Percentiles rank a stretch among this genome's conserved stretches.
These are phyloP conservation scores for Zygotorulaspora sp. DNA, from an alignment of 805 yeast species.

Conservation along the genomic window DNA sequence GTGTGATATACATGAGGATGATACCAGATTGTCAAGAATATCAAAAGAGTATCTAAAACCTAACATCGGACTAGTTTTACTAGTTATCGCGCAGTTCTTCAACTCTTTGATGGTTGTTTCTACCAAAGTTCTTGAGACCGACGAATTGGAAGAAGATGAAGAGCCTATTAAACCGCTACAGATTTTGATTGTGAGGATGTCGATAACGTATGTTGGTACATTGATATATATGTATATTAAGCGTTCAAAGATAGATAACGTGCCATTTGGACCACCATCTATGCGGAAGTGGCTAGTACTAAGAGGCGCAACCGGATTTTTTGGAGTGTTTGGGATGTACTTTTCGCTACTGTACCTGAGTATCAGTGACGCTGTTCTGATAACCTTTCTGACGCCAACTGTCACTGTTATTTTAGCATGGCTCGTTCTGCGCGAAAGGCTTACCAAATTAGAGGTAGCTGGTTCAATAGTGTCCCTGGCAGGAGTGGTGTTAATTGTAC, in stretches of 20 bases:
- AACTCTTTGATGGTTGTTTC: constrained; percentile 73
- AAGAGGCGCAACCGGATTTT: constrained; percentile 70
- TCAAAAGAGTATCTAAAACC: constrained; percentile 21
- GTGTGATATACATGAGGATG: constrained; percentile 1
- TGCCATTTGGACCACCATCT: constrained; percentile 65
- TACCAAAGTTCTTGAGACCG: constrained; percentile 69
- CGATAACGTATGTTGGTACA: constrained; percentile 60
- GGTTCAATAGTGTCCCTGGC: constrained; percentile 64
- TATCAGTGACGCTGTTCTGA: constrained; percentile 75
- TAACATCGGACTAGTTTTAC: constrained; percentile 54
- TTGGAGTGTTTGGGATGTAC: constrained; percentile 78
- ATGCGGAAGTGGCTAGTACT: constrained; percentile 49
- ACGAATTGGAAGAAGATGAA: constrained; percentile 38
- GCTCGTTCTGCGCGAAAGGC: constrained; percentile 58
- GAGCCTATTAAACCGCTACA: constrained; percentile 71
- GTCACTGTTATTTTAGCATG: constrained; percentile 73
- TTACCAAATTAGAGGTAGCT: constrained; percentile 59
- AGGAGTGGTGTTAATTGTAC: constrained; percentile 78
- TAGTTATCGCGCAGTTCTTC: constrained; percentile 63
- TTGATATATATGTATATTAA: constrained; percentile 49
- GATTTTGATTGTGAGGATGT: constrained; percentile 73
- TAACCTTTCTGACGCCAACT: constrained; percentile 73
- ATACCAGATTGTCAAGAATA: constrained; percentile 6
- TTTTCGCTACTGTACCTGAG: constrained; percentile 68
- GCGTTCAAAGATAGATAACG: constrained; percentile 44